These are phyloP conservation scores for Gossypium schwendimanii DNA, from an alignment of 441 rosid genomes.

Conservation along the genomic window DNA sequence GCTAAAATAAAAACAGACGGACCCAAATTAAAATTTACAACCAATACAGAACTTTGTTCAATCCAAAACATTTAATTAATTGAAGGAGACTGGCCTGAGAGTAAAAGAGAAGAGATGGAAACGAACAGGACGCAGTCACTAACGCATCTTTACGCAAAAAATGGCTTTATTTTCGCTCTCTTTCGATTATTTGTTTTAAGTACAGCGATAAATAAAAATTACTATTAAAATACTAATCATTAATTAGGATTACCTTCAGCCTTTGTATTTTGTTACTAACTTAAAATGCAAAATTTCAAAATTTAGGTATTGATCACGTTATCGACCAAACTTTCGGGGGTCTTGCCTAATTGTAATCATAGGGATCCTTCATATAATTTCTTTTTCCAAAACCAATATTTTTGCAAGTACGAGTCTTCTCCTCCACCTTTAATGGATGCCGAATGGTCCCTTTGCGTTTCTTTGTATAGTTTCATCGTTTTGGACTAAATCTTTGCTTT, in stretches of 20 bases:
- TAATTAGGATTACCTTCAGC: not conserved
- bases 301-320: not conserved
- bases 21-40: not conserved
- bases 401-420: not conserved
- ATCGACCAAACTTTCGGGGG: not conserved
- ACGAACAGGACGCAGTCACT: conserved; percentile 2
- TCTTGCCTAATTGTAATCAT: not conserved
- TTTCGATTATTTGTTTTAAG: not conserved
- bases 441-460: not conserved
- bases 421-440: too few relatives aligned
- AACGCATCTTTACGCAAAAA: conserved; percentile 9
- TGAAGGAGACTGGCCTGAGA: conserved; percentile 6
- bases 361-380: not conserved
- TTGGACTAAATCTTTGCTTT: conserved; percentile 4
- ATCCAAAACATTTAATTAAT: not conserved
- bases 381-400: not conserved
- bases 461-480: not conserved
- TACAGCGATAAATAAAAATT: not conserved
- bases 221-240: not conserved
- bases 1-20: not conserved
- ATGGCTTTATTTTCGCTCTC: not conserved
- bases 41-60: not conserved
- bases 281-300: not conserved
- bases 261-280: not conserved
- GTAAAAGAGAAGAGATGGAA: conserved; percentile 4